Conservation (phyloP, 352 stramenopile genomes). For the Phytophthora hibernalis region DNA sequence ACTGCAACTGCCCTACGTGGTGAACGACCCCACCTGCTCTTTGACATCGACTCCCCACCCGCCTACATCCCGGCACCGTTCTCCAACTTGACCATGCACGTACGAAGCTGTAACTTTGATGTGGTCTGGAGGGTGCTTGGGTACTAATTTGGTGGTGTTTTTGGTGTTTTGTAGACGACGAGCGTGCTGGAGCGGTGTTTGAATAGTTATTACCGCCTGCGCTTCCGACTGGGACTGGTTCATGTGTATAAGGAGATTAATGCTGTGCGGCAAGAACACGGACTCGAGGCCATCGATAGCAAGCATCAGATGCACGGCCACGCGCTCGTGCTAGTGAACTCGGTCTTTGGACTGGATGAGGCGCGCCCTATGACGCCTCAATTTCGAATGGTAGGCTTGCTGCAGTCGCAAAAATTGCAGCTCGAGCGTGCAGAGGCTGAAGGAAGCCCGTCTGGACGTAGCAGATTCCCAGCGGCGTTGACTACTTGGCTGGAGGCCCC, state of each 20-base stretch:
- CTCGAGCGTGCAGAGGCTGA: conserved; percentile 23
- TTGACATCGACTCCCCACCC: conserved; percentile 88
- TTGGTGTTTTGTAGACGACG: conserved; percentile 45
- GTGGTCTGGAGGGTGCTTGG: background rate
- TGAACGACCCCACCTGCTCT: conserved; percentile 85
- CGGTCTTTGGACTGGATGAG: conserved; percentile 85
- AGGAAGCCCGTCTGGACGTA: conserved; percentile 18
- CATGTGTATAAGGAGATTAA: conserved; percentile 75
- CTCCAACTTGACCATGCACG: conserved; percentile 83
- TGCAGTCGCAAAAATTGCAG: conserved; percentile 50
- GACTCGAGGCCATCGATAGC: conserved; percentile 53
- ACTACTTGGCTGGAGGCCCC: conserved; percentile 46
- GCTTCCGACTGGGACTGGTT: conserved; percentile 72
- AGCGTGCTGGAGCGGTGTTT: conserved; percentile 82
- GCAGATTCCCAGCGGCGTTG: conserved; percentile 45
- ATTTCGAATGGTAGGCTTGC: conserved; percentile 77
- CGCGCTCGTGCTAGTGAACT: conserved; percentile 81
- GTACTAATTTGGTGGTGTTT: conserved; percentile 16
- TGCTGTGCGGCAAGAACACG: conserved; percentile 55
- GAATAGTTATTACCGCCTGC: conserved; percentile 80
- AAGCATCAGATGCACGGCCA: conserved; percentile 66
- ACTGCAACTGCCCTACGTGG: conserved; percentile 75
- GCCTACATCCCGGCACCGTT: conserved; percentile 84
- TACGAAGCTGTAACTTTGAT: conserved; percentile 34
- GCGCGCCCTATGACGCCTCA: conserved; percentile 76